Base-by-base conservation (phyloP, 495 filamentous ascomycete species). In the Hypoxylon cercidicola region DNA sequence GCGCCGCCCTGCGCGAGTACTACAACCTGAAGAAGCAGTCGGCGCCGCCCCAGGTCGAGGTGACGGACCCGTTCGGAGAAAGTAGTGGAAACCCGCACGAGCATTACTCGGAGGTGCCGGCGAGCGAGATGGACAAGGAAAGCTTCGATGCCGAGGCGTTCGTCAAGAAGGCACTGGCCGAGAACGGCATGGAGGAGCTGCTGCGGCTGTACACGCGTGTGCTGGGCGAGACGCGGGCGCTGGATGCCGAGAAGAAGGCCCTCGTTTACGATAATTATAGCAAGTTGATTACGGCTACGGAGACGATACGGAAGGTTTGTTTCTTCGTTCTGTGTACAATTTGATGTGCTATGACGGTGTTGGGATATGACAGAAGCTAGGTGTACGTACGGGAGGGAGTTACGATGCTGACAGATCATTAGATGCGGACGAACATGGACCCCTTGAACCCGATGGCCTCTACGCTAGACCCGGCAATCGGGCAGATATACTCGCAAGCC, bases 241-340 rank as follows among this genome's bases (percentile, higher is more conserved):
- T 98, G 15, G 95, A 98, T 71, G 93, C 94, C 18, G 95, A 99
- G 80, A 88, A 92, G 70, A 99, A 99, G 76, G 93, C 95, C 19
- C 80, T 99, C 39, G 95, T 99, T 4, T 99, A 99, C 74, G 95
- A 99, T 75, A 99, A 99, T 74, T 99, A 97, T 75, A 91, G 87
- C 62, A 98, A 97, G 79, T 79, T 99, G 69, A 97, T 99, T 62
- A 85, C 87, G 15, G 95, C 95, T 13, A 97, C 96, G 12, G 93
- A 97, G 74, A 98, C 94, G 11, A 99, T 99, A 71, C 85, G 91
- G 20, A 89, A 88, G 73, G 86, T 81, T 79, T 0, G 82, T 64
- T 34, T 39, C 32, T 39, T 40, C 51, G 35, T 40, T 15, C 43
- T 46, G 23, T 9, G 44, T 13, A 23, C 12, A 3, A 15, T 39